Evolutionary conservation across 2,329 filamentous ascomycete species (phyloP), one percentile per base, ranked within the genome.

Genomic region (Cladosporium austrohemisphaericum): DNA sequence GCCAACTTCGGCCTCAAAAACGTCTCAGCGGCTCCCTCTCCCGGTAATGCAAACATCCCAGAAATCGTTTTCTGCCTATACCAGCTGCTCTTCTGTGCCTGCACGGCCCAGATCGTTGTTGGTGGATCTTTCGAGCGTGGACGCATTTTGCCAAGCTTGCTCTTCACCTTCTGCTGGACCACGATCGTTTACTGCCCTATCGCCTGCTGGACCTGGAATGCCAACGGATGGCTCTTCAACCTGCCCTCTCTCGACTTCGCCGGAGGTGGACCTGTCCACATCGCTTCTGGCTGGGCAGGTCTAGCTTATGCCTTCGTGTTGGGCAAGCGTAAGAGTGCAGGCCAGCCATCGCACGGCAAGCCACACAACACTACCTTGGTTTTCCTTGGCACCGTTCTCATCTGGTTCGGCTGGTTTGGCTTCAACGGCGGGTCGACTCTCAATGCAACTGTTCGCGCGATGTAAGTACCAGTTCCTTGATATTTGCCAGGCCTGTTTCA

Each of bases 41-140:
- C 78, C 4, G 79, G 80, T 7, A 79, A 74, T 14, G 65, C 71
- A 2, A 66, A 76, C 8, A 71, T 84, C 29, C 81, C 82, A 0
- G 81, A 85, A 55, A 81, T 85, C 52, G 76, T 84, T 9, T 85
- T 84, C 65, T 83, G 79, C 58, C 68, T 84, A 29, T 85, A 84
- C 60, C 80, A 85, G 62, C 69, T 84, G 54, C 71, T 85, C 16
- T 85, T 85, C 68, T 82, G 76, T 59, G 74, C 76, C 47, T 75
- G 71, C 54, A 78, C 81, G 35, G 80, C 83, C 2, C 79, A 83
- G 70, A 81, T 85, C 55, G 77, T 85, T 8, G 76, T 83, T 18
- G 82, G 82, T 25, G 81, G 81, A 40, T 76, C 79, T 2, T 84
- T 85, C 51, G 78, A 81, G 57, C 72, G 79, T 60, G 81, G 81